A percentile compares a stretch with the other conserved stretches of the same genome.
Evolutionary conservation across 225 moss, liverwort and hornwort species (phyloP).

Genomic region (Polytrichum formosum): DNA sequence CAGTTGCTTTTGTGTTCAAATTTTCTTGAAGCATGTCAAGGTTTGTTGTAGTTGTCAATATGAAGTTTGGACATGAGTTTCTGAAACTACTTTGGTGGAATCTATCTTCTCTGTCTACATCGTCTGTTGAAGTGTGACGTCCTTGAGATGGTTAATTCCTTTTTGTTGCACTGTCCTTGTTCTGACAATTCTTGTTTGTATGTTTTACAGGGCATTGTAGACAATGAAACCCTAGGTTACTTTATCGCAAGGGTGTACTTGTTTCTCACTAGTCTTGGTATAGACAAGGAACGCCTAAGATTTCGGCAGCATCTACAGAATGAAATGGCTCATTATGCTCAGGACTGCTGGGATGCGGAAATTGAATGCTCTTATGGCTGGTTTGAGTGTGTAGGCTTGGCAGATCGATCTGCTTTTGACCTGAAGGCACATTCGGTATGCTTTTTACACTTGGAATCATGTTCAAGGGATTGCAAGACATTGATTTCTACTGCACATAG

Average conservation of each 20-base stretch:
- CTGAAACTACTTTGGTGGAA: too few relatives aligned
- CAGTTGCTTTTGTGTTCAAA: too few relatives aligned
- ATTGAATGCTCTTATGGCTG: slow-evolving; percentile 96
- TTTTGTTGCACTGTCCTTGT: too few relatives aligned
- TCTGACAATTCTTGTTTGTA: neutral
- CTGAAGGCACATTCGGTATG: slow-evolving; percentile 86
- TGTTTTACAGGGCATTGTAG: slow-evolving; percentile 65
- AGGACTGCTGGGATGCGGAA: slow-evolving; percentile 99
- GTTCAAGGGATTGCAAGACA: neutral
- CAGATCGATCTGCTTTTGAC: slow-evolving; percentile 95
- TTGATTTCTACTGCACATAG: neutral
- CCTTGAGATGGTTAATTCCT: too few relatives aligned
- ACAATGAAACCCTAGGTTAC: slow-evolving; percentile 93
- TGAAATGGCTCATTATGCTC: slow-evolving; percentile 98
- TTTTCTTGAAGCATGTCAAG: too few relatives aligned
- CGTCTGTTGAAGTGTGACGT: too few relatives aligned
- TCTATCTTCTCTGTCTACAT: too few relatives aligned
- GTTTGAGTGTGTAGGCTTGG: slow-evolving; percentile 95
- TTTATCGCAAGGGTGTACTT: slow-evolving; percentile 88
- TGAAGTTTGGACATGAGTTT: too few relatives aligned
- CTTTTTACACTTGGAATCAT: neutral
- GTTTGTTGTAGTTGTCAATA: too few relatives aligned
- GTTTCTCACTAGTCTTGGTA: slow-evolving; percentile 88
- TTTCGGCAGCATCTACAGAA: slow-evolving; percentile 90
- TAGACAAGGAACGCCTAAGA: slow-evolving; percentile 67